Percentiles rank a stretch among this genome's conserved stretches.
Evolutionary conservation across 208 protist species (phyloP).

Genomic region (Trypanosomatidae sp.): DNA sequence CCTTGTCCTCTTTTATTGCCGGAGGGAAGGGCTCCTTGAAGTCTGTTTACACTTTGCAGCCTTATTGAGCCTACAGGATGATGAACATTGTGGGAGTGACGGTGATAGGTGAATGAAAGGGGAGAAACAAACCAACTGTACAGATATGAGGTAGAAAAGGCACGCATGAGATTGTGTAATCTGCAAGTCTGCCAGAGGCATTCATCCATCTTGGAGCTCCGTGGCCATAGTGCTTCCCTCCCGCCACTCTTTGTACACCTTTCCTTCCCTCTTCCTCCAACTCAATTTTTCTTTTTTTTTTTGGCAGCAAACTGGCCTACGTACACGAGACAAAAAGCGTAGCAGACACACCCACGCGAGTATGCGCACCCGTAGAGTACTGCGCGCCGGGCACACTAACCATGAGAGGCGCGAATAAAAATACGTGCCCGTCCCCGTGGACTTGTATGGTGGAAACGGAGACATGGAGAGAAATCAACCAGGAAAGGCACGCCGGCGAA

Average conservation of each 20-base stretch:
- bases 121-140: not conserved
- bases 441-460: not conserved
- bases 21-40: not conserved
- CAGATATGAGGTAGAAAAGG: not conserved
- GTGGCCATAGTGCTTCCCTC: not conserved
- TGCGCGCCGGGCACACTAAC: not conserved
- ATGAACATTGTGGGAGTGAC: not conserved
- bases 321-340: not conserved
- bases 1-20: not conserved
- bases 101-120: constrained; percentile 2
- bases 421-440: not conserved
- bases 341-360: not conserved
- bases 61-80: not conserved
- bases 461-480: not conserved
- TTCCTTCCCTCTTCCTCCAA: not conserved
- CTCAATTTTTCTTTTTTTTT: no score
- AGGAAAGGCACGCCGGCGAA: constrained; percentile 3
- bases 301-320: not conserved
- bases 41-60: not conserved
- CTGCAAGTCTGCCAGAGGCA: not conserved
- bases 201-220: not conserved
- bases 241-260: not conserved
- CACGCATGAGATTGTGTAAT: not conserved
- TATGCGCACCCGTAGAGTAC: not conserved
- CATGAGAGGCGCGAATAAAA: not conserved